Conservation (phyloP, 2,329 filamentous ascomycete genomes). For the Colletotrichum abscissum region DNA sequence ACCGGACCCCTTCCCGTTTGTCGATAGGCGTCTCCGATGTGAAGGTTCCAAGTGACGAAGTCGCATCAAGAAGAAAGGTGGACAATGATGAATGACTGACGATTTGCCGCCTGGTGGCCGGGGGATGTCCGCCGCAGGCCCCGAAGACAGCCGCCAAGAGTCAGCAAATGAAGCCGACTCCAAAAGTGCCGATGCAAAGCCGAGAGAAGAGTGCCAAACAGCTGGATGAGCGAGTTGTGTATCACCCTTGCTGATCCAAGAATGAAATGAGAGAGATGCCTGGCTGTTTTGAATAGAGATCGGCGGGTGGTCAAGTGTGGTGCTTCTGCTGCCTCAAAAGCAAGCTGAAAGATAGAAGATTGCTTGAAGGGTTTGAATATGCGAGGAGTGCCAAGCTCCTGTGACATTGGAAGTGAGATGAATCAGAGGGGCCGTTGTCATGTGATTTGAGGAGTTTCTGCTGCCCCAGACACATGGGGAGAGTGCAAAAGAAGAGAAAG, state of each 20-base stretch:
- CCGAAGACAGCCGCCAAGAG: not conserved
- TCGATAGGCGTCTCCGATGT: too few relatives aligned
- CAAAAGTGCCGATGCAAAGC: not conserved
- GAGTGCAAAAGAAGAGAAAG: too few relatives aligned
- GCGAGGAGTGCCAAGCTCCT: not conserved
- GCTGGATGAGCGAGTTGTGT: not conserved
- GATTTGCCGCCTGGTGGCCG: not conserved
- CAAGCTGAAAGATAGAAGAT: not conserved
- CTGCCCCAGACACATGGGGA: too few relatives aligned
- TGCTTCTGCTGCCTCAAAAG: not conserved
- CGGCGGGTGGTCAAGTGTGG: not conserved
- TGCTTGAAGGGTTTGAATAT: too few relatives aligned
- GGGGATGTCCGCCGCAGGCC: too few relatives aligned
- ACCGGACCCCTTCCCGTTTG: not conserved
- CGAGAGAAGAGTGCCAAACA: not conserved
- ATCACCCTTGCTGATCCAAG: not conserved
- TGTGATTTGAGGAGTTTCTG: too few relatives aligned
- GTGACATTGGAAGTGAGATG: not conserved
- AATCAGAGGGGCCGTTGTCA: too few relatives aligned
- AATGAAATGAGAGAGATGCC: not conserved
- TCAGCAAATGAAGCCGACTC: not conserved
- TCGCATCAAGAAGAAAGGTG: not conserved
- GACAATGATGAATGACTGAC: not conserved
- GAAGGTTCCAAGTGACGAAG: not conserved
- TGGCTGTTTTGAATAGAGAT: not conserved